Conservation (phyloP, 495 filamentous ascomycete genomes). For the Aspergillus panamensis region DNA sequence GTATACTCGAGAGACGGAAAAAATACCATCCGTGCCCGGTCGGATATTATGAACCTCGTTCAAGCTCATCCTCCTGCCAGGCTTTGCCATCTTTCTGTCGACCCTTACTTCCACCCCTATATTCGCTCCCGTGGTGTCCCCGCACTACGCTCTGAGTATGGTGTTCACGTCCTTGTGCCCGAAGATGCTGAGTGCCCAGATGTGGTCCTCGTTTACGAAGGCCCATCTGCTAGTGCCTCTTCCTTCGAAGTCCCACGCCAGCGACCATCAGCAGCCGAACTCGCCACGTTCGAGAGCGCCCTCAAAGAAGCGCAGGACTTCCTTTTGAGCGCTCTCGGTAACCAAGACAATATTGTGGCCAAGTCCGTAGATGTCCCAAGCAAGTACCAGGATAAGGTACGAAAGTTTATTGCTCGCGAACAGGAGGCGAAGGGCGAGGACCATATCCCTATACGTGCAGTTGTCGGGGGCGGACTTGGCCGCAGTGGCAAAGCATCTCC, state of each 20-base stretch:
- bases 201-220: constrained; percentile 85
- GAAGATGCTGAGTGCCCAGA: constrained; percentile 58
- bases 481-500: constrained; percentile 30
- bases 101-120: constrained; percentile 84
- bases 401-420: constrained; percentile 71
- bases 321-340: constrained; percentile 64
- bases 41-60: constrained; percentile 76
- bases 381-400: constrained; percentile 79
- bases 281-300: constrained; percentile 62
- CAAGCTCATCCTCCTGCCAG: constrained; percentile 75
- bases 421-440: constrained; percentile 62
- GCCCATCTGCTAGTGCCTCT: constrained; percentile 48
- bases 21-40: constrained; percentile 73
- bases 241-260: constrained; percentile 66
- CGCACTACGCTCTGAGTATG: constrained; percentile 65
- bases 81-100: constrained; percentile 64
- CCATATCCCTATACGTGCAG: constrained; percentile 69
- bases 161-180: constrained; percentile 76
- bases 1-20: constrained; percentile 80
- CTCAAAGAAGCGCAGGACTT: constrained; percentile 70
- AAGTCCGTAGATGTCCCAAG: constrained; percentile 63
- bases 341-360: constrained; percentile 65
- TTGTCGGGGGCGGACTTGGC: constrained; percentile 37
- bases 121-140: constrained; percentile 60
- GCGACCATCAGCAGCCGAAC: constrained; percentile 56